Conservation (phyloP, 495 filamentous ascomycete species). For the Penicillium psychrofluorescens region DNA sequence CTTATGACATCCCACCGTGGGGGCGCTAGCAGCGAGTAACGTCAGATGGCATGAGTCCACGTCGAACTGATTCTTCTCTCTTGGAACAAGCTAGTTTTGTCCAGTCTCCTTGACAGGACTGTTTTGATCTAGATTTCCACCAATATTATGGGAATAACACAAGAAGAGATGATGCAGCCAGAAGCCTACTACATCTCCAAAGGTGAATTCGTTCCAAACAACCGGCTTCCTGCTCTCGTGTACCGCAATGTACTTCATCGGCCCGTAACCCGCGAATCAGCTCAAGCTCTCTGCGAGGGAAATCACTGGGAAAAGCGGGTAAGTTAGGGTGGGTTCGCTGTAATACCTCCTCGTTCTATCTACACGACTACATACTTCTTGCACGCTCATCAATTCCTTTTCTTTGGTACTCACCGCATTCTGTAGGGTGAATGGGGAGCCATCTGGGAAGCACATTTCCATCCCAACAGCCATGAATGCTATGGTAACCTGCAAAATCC, state of each 20-base stretch:
- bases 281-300: constrained; percentile 1
- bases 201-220: constrained; percentile 3
- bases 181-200: constrained; percentile 2
- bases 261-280: background rate
- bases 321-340: background rate
- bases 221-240: constrained; percentile 1
- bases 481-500: background rate
- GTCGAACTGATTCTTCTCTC: too few relatives aligned
- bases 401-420: too few relatives aligned
- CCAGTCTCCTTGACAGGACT: too few relatives aligned
- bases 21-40: background rate
- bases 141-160: background rate
- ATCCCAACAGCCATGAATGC: constrained; percentile 7
- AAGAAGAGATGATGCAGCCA: background rate
- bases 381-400: background rate
- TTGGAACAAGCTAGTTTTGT: too few relatives aligned
- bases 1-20: background rate
- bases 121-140: too few relatives aligned
- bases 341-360: background rate
- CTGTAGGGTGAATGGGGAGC: constrained; percentile 4
- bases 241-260: constrained; percentile 2
- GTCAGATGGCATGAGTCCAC: background rate
- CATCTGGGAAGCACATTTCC: constrained; percentile 3
- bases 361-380: background rate
- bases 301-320: constrained; percentile 5